These are phyloP conservation scores for Strobilomyces dryophilus DNA, from an alignment of 768 basidiomycete genomes.

Conservation along the genomic window DNA sequence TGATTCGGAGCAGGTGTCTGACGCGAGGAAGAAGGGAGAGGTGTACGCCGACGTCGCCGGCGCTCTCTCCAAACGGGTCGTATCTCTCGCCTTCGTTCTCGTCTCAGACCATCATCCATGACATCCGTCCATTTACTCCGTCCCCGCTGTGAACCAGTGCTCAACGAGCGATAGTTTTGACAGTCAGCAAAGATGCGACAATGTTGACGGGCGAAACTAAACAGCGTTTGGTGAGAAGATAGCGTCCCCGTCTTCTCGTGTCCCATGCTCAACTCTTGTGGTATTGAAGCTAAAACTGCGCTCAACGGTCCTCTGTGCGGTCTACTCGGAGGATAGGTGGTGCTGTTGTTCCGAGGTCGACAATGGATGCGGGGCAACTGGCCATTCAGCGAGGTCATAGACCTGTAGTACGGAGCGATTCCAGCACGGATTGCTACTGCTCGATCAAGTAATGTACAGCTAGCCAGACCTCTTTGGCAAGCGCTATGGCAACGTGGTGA, in stretches of 20 bases:
- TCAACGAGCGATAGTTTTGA: slow-evolving; percentile 57
- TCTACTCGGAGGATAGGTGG: too few species aligned
- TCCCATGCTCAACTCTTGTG: too few species aligned
- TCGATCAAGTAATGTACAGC: too few species aligned
- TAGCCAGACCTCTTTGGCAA: too few species aligned
- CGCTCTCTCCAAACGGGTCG: slow-evolving; percentile 83
- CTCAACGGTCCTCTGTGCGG: too few species aligned
- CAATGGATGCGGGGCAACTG: too few species aligned
- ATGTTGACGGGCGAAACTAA: slow-evolving; percentile 92
- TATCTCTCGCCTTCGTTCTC: slow-evolving; percentile 90
- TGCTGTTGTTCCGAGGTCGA: too few species aligned
- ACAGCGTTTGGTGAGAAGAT: slow-evolving; percentile 47
- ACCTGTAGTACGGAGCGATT: too few species aligned
- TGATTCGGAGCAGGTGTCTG: slow-evolving; percentile 79
- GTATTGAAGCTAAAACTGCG: too few species aligned
- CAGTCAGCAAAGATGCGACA: slow-evolving; percentile 88
- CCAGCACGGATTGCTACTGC: too few species aligned
- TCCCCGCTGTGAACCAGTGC: slow-evolving; percentile 33
- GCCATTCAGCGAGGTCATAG: too few species aligned
- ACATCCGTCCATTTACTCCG: slow-evolving; percentile 91
- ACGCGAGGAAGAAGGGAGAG: slow-evolving; percentile 80
- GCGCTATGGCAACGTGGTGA: too few species aligned
- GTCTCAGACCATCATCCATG: slow-evolving; percentile 84
- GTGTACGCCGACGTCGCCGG: slow-evolving; percentile 91
- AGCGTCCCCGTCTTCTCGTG: slow-evolving; percentile 8